These are phyloP conservation scores for Emergomyces orientalis DNA, from an alignment of 2,329 filamentous ascomycete species.

Conservation along the genomic window DNA sequence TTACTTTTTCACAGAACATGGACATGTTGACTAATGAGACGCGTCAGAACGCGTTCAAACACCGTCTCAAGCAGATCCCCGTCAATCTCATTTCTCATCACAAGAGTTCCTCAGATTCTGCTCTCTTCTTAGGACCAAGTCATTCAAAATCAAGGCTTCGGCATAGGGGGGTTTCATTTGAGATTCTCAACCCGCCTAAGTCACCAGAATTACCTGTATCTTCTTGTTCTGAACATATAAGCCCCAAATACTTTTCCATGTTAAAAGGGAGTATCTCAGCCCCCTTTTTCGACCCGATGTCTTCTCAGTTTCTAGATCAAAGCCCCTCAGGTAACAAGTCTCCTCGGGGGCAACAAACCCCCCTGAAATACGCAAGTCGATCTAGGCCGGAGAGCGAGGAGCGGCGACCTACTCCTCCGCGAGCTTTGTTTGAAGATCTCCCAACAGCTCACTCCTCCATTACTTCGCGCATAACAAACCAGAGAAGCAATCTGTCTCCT, in stretches of 20 bases:
- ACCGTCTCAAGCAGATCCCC: conserved; percentile 14
- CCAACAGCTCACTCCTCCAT: conserved; percentile 18
- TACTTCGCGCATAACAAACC: conserved; percentile 12
- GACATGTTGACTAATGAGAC: conserved; percentile 10
- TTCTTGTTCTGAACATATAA: not conserved
- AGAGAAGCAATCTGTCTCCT: not conserved
- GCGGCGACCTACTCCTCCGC: conserved; percentile 13
- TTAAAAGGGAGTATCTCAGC: not conserved
- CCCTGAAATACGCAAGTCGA: not conserved
- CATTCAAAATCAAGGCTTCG: conserved; percentile 9
- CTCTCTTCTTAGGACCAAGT: conserved; percentile 1
- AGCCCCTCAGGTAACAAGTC: not conserved
- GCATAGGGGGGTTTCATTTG: conserved; percentile 16
- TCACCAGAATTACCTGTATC: conserved; percentile 1
- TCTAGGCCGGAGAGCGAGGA: not conserved
- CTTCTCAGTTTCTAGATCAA: not conserved
- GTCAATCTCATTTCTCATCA: conserved; percentile 11
- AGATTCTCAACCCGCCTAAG: conserved; percentile 15
- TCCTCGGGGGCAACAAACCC: not conserved
- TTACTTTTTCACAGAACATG: not conserved
- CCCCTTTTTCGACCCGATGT: not conserved
- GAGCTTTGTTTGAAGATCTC: conserved; percentile 17
- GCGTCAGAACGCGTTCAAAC: conserved; percentile 15
- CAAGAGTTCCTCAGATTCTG: conserved; percentile 11
- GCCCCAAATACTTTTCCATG: not conserved